Conservation (phyloP, 495 filamentous ascomycete genomes). For the Arthonia radiata region DNA sequence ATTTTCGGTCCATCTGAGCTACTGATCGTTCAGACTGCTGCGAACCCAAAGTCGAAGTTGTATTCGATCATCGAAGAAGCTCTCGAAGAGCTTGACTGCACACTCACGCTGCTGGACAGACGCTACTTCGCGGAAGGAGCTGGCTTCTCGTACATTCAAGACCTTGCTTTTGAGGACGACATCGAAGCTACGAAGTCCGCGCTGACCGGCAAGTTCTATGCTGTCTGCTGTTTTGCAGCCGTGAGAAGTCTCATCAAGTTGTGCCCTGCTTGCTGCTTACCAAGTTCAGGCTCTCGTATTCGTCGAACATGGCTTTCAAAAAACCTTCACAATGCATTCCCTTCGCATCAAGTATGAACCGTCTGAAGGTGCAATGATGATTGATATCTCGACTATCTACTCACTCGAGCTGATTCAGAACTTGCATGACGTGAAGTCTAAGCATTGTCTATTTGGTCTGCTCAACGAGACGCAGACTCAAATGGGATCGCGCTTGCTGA, state of each 20-base stretch:
- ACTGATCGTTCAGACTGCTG: slow-evolving; percentile 44
- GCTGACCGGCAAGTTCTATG: slow-evolving; percentile 68
- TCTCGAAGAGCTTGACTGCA: slow-evolving; percentile 23
- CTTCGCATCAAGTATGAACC: slow-evolving; percentile 67
- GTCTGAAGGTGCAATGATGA: slow-evolving; percentile 85
- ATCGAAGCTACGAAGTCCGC: slow-evolving; percentile 53
- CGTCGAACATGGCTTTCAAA: slow-evolving; percentile 38
- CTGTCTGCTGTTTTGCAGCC: slow-evolving; percentile 69
- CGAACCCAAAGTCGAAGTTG: slow-evolving; percentile 48
- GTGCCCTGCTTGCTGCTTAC: neutral
- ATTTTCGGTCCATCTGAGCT: slow-evolving; percentile 56
- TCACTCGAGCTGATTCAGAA: slow-evolving; percentile 84
- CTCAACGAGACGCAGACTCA: slow-evolving; percentile 68
- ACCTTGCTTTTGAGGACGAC: slow-evolving; percentile 52
- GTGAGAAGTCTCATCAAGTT: slow-evolving; percentile 21
- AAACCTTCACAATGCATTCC: slow-evolving; percentile 47
- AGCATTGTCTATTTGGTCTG: slow-evolving; percentile 56
- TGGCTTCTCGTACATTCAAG: slow-evolving; percentile 55
- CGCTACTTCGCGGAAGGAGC: slow-evolving; percentile 70
- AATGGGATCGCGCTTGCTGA: slow-evolving; percentile 62
- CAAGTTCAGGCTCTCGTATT: slow-evolving; percentile 47
- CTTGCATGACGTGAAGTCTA: slow-evolving; percentile 45
- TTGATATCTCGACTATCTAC: slow-evolving; percentile 63
- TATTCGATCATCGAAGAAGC: slow-evolving; percentile 48
- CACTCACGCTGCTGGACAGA: slow-evolving; percentile 44